Evolutionary conservation across 2,329 filamentous ascomycete genomes (phyloP).

Genomic region (Trichoderma semiorbis): DNA sequence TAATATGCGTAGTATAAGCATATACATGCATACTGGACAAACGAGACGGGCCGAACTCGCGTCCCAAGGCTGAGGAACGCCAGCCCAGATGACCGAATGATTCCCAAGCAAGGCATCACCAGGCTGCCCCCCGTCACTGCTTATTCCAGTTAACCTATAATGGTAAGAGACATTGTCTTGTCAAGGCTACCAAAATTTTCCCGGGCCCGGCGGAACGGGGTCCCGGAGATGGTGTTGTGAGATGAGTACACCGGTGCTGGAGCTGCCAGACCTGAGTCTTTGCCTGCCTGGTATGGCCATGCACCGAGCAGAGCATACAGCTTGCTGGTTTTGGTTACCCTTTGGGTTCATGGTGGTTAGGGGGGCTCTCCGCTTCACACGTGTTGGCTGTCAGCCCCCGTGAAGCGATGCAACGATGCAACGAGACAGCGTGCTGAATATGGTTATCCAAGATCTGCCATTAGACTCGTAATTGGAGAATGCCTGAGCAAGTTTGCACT

Average conservation of each 20-base stretch:
- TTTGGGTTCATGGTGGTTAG: neutral
- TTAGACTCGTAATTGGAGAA: neutral
- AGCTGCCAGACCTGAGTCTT: neutral
- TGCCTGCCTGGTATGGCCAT: neutral
- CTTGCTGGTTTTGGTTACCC: neutral
- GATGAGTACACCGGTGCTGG: neutral
- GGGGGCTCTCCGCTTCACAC: conserved; percentile 10
- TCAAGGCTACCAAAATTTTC: neutral
- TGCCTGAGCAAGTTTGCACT: neutral
- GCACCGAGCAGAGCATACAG: neutral
- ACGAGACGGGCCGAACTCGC: conserved; percentile 14
- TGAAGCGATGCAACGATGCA: conserved; percentile 14
- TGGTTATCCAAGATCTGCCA: neutral
- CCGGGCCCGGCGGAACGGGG: neutral
- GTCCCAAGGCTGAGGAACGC: conserved; percentile 10
- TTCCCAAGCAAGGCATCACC: neutral
- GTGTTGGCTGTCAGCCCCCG: neutral
- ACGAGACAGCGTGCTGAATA: conserved; percentile 3
- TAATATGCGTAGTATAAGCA: neutral
- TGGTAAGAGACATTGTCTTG: neutral
- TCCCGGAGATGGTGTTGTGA: neutral
- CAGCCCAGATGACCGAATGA: neutral
- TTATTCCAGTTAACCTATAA: neutral
- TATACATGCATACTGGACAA: neutral
- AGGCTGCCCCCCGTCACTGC: neutral